Percentiles rank a stretch among this genome's conserved stretches.
phyloP scores from a whole-genome alignment of 306 rosid species.

The Castanospermum australe region DNA sequence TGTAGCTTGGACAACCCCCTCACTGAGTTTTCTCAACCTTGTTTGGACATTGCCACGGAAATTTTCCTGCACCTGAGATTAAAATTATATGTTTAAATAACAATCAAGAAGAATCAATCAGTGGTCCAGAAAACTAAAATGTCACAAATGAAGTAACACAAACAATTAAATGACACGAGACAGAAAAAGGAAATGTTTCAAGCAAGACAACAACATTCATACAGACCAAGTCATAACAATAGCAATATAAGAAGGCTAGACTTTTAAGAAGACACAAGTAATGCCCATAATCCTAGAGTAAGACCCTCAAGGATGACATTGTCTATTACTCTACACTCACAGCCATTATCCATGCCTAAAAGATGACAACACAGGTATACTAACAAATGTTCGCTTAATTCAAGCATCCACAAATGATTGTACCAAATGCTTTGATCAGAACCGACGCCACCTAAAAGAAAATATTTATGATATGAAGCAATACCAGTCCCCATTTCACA shows the following conservation, averaged over 20 bases:
- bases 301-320: not conserved
- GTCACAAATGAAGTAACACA: not conserved
- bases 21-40: conserved; percentile 57
- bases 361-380: not conserved
- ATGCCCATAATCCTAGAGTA: not conserved
- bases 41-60: conserved; percentile 78
- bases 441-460: not conserved
- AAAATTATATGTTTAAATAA: conserved; percentile 1
- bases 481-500: not conserved
- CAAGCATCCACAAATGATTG: not conserved
- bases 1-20: conserved; percentile 71
- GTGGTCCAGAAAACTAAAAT: not conserved
- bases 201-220: not conserved
- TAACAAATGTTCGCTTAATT: not conserved
- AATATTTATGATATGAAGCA: not conserved
- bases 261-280: not conserved
- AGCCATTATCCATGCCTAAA: not conserved
- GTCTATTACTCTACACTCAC: not conserved
- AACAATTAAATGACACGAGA: not conserved
- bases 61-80: conserved; percentile 61
- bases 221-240: not conserved
- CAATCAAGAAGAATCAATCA: conserved; percentile 1
- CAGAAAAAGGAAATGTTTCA: not conserved
- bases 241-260: not conserved
- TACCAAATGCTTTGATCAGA: not conserved